These are phyloP conservation scores for Ophiostoma montium DNA, from an alignment of 2,329 filamentous ascomycete genomes.

Conservation along the genomic window DNA sequence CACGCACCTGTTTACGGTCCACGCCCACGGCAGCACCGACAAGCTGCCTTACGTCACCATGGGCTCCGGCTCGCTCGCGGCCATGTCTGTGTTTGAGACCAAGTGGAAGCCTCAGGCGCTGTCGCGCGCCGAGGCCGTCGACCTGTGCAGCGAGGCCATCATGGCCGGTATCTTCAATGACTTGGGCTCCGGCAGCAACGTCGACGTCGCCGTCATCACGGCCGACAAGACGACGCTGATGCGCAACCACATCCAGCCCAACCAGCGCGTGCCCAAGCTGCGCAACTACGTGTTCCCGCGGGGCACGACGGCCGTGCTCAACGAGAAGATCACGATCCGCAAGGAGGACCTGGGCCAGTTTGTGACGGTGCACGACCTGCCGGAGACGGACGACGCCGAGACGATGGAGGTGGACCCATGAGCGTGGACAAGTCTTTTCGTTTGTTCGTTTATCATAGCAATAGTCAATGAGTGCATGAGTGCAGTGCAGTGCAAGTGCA, in stretches of 20 bases:
- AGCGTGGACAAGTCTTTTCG: constrained; percentile 6
- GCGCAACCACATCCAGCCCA: constrained; percentile 87
- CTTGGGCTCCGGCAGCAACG: constrained; percentile 89
- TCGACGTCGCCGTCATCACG: constrained; percentile 92
- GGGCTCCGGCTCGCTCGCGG: constrained; percentile 89
- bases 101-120: constrained; percentile 67
- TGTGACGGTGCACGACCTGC: constrained; percentile 77
- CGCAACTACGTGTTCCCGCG: constrained; percentile 81
- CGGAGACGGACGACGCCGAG: constrained; percentile 39
- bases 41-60: constrained; percentile 99
- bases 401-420: constrained; percentile 56
- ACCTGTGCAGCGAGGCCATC: constrained; percentile 74
- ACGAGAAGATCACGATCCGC: constrained; percentile 79
- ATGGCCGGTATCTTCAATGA: constrained; percentile 98
- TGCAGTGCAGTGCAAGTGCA: too few species aligned
- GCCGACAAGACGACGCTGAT: constrained; percentile 86
- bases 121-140: constrained; percentile 66
- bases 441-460: too few species aligned
- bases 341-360: constrained; percentile 91
- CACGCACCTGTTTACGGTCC: constrained; percentile 90
- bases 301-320: constrained; percentile 90
- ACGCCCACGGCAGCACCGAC: constrained; percentile 95
- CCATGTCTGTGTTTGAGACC: constrained; percentile 97
- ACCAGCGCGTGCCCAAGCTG: constrained; percentile 80
- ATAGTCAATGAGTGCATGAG: too few species aligned